Conservation (phyloP, 2,329 filamentous ascomycete genomes). For the Aspergillus caelatus region DNA sequence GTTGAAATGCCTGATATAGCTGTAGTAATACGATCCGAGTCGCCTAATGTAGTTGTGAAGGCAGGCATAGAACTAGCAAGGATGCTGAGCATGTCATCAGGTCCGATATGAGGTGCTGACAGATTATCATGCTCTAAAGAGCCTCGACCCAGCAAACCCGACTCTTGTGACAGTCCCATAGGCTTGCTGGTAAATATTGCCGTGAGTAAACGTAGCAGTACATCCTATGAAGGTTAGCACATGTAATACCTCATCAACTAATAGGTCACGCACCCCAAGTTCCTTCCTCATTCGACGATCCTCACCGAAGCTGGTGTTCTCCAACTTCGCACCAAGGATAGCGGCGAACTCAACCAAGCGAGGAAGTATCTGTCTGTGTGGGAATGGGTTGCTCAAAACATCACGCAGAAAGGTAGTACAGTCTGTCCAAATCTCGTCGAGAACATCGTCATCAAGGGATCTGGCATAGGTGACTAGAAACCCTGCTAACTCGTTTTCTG, state of each 20-base stretch:
- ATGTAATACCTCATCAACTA: neutral
- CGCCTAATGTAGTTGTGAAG: constrained; percentile 79
- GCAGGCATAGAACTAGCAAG: constrained; percentile 78
- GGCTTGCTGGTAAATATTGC: constrained; percentile 94
- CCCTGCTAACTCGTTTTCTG: constrained; percentile 79
- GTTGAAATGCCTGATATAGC: constrained; percentile 80
- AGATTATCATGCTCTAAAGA: constrained; percentile 45
- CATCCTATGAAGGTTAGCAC: constrained; percentile 62
- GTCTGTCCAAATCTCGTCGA: constrained; percentile 97
- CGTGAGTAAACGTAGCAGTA: constrained; percentile 83
- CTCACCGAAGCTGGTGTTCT: constrained; percentile 97
- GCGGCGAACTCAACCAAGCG: constrained; percentile 85
- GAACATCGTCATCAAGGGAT: constrained; percentile 91
- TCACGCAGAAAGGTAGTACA: constrained; percentile 90
- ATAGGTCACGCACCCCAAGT: constrained; percentile 67
- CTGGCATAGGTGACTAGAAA: constrained; percentile 90
- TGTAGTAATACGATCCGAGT: constrained; percentile 78
- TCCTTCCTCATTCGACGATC: constrained; percentile 90
- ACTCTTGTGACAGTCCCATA: constrained; percentile 68
- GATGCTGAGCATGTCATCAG: constrained; percentile 78
- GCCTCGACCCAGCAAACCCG: constrained; percentile 42
- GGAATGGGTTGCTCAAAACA: constrained; percentile 88
- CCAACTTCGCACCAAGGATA: constrained; percentile 89
- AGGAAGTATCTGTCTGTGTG: constrained; percentile 87
- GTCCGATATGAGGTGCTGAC: constrained; percentile 49